These are phyloP conservation scores for Phragmites australis DNA, from an alignment of 176 grass and related monocot genomes.

Conservation along the genomic window DNA sequence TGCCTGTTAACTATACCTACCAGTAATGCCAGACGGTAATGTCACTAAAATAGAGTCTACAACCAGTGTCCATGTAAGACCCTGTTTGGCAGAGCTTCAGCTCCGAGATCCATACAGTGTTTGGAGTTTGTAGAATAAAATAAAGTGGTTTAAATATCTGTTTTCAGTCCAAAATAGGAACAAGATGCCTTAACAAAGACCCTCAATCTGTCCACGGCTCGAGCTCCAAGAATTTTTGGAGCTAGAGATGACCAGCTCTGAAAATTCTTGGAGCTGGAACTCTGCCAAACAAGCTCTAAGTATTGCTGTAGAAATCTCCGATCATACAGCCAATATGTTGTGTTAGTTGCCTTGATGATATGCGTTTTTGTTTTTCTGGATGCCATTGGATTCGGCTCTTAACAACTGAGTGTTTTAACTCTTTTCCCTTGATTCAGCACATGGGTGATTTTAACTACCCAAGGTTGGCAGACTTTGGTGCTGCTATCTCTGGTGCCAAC, in stretches of 20 bases:
- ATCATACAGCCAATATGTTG: slow-evolving; percentile 11
- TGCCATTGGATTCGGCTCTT: slow-evolving; percentile 15
- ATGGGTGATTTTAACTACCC: slow-evolving; percentile 87
- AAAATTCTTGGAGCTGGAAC: too few relatives aligned
- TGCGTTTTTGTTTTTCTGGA: slow-evolving; percentile 1
- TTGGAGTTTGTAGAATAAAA: too few relatives aligned
- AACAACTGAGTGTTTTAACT: slow-evolving; percentile 26
- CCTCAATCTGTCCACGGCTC: too few relatives aligned
- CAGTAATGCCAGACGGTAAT: background rate
- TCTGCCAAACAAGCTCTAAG: too few relatives aligned
- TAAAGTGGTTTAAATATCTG: too few relatives aligned
- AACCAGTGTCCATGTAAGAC: slow-evolving; percentile 11
- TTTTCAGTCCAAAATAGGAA: too few relatives aligned
- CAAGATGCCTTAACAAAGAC: too few relatives aligned
- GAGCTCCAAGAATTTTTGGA: too few relatives aligned
- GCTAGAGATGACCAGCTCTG: too few relatives aligned
- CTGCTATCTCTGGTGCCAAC: slow-evolving; percentile 96
- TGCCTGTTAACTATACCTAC: slow-evolving; percentile 5
- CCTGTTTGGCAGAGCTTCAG: too few relatives aligned
- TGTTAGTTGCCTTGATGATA: slow-evolving; percentile 7
- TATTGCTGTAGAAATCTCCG: slow-evolving; percentile 10
- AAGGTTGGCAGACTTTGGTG: slow-evolving; percentile 90
- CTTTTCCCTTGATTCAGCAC: slow-evolving; percentile 58
- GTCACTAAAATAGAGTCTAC: slow-evolving; percentile 4
- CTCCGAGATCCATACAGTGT: too few relatives aligned